phyloP scores from a whole-genome alignment of 2,329 filamentous ascomycete genomes.

The Pseudogymnoascus sp. region DNA sequence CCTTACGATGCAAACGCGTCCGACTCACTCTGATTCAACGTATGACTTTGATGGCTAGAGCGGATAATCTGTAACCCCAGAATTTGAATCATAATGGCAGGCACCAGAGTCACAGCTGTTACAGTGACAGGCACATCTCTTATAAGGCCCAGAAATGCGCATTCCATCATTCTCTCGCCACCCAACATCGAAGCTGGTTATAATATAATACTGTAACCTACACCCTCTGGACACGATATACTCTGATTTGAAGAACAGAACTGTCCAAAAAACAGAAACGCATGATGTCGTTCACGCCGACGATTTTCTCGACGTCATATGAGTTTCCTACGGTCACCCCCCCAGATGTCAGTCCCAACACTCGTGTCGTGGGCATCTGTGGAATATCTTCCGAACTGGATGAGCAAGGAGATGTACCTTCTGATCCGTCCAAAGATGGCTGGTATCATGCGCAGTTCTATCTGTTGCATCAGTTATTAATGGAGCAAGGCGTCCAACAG shows the following conservation, averaged over 20 bases:
- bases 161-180: background rate
- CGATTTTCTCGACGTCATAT: background rate
- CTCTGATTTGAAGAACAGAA: background rate
- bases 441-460: constrained; percentile 1
- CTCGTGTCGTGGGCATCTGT: background rate
- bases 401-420: background rate
- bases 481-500: background rate
- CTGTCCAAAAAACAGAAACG: background rate
- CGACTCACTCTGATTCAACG: background rate
- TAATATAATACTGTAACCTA: background rate
- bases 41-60: background rate
- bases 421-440: background rate
- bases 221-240: background rate
- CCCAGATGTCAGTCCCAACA: background rate
- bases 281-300: background rate
- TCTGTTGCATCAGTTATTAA: background rate
- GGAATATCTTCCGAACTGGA: background rate
- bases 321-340: background rate
- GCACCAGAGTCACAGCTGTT: background rate
- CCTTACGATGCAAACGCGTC: background rate
- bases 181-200: background rate
- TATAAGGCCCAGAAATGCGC: background rate
- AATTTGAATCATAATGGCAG: background rate
- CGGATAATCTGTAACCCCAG: background rate
- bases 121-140: background rate